A percentile compares a stretch with the other conserved stretches of the same genome.
These are phyloP conservation scores for Ceratocystis variospora DNA, from an alignment of 2,329 filamentous ascomycete species.

Conservation along the genomic window DNA sequence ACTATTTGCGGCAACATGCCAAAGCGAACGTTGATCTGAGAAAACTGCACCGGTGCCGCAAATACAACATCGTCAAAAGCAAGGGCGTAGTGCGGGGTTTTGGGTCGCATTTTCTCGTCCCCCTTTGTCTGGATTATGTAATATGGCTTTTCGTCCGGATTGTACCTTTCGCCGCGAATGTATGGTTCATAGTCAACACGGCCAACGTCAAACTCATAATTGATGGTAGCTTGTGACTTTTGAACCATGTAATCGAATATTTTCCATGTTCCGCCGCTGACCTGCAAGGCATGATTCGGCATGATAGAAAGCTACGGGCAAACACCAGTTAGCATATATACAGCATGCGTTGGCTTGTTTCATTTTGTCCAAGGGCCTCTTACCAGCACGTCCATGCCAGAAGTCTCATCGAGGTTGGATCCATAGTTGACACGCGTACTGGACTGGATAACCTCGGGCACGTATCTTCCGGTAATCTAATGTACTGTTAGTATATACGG, in stretches of 20 bases:
- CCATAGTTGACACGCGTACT: constrained; percentile 91
- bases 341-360: not conserved
- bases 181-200: constrained; percentile 31
- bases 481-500: not conserved
- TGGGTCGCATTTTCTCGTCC: too few relatives aligned
- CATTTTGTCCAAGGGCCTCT: constrained; percentile 8
- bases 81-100: constrained; percentile 19
- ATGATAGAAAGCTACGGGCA: constrained; percentile 59
- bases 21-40: constrained; percentile 50
- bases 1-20: constrained; percentile 56
- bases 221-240: constrained; percentile 45
- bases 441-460: constrained; percentile 74
- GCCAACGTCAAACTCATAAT: constrained; percentile 54
- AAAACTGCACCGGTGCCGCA: constrained; percentile 71
- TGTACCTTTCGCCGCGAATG: not conserved
- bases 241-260: constrained; percentile 78
- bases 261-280: constrained; percentile 81
- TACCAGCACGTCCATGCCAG: constrained; percentile 76
- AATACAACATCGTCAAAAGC: constrained; percentile 70
- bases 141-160: not conserved
- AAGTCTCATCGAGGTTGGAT: constrained; percentile 72
- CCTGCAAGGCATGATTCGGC: constrained; percentile 64
- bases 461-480: constrained; percentile 51
- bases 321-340: not conserved
- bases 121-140: not conserved